Evolutionary conservation across 2,329 filamentous ascomycete species (phyloP), one percentile per base, ranked within the genome.

Genomic region (Gliomastix tumulicola): DNA sequence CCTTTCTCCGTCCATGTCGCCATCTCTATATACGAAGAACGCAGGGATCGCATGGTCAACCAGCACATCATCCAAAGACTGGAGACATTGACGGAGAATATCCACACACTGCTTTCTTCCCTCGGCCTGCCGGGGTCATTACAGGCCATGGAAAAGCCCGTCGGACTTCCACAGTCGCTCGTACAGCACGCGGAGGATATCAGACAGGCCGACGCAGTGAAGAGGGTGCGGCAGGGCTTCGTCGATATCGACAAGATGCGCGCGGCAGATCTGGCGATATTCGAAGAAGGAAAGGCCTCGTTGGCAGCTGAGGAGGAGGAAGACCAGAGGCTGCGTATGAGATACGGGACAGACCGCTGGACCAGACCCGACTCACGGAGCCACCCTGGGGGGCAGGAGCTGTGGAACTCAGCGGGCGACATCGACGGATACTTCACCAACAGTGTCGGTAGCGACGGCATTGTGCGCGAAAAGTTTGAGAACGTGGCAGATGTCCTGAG

Each of bases 1-100:
- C 92, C 92, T 0, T 97, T 96, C 55, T 88, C 89, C 0, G 92
- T 97, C 0, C 92, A 98, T 52, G 76, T 97, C 34, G 92, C 92
- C 7, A 87, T 89, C 2, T 95, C 88, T 33, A 95, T 97, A 22
- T 98, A 98, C 53, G 88, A 88, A 38, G 89, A 97, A 54, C 77
- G 89, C 12, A 75, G 89, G 39, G 89, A 98, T 56, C 76, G 88
- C n/a, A 68, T 95, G 40, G 82, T 98, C 30, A 94, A 92, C 53
- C 84, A 87, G 46, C 85, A 78, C 35, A 87, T 97, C 21, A 84
- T 96, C 34, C 80, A 84, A 19, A 84, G 94, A 51, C 66, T 97
- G 5, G 89, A 97, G 49, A 72, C 69, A 0, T 71, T 97, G 48
- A 95, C 87, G 0, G 79, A 83, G 41, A 79, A 81, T 44, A 71